Percentiles rank a stretch among this genome's conserved stretches.
Evolutionary conservation across 805 yeast species (phyloP).

Genomic region (Spathaspora hagerdaliae): DNA sequence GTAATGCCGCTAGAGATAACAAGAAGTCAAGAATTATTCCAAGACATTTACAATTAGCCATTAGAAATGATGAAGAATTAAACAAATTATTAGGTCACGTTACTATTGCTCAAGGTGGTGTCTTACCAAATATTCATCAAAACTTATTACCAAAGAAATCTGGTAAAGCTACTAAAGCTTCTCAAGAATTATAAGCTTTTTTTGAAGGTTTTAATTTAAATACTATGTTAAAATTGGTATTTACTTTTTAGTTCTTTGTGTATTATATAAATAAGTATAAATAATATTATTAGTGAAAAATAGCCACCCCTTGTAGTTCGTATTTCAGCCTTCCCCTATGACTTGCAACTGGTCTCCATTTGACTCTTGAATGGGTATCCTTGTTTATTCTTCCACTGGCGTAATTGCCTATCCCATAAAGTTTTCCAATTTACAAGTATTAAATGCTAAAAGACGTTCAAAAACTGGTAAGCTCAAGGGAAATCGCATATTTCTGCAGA

Average conservation of each 20-base stretch:
- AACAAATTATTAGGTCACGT: conserved; percentile 49
- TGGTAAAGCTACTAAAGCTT: conserved; percentile 47
- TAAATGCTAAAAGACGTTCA: too few relatives aligned
- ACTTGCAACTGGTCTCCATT: too few relatives aligned
- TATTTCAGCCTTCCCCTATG: too few relatives aligned
- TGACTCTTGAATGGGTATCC: too few relatives aligned
- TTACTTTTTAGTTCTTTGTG: conserved; percentile 13
- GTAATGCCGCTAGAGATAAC: conserved; percentile 52
- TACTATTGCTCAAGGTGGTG: conserved; percentile 52
- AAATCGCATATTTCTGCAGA: too few relatives aligned
- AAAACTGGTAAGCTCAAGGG: too few relatives aligned
- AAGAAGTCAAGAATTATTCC: conserved; percentile 49
- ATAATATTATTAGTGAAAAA: too few relatives aligned
- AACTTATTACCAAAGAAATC: conserved; percentile 54
- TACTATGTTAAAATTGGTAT: not conserved
- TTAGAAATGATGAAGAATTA: conserved; percentile 51
- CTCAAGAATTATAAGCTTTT: conserved; percentile 51
- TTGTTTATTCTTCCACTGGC: too few relatives aligned
- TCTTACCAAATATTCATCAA: conserved; percentile 48
- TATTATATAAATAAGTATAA: conserved; percentile 9
- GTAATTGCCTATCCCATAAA: too few relatives aligned
- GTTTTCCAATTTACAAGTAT: too few relatives aligned
- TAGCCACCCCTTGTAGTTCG: too few relatives aligned
- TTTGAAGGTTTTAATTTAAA: not conserved
- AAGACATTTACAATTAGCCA: conserved; percentile 50